Evolutionary conservation across 2,329 filamentous ascomycete genomes (phyloP), one percentile per base, ranked within the genome.

Genomic region (Bretziella fagacearum): DNA sequence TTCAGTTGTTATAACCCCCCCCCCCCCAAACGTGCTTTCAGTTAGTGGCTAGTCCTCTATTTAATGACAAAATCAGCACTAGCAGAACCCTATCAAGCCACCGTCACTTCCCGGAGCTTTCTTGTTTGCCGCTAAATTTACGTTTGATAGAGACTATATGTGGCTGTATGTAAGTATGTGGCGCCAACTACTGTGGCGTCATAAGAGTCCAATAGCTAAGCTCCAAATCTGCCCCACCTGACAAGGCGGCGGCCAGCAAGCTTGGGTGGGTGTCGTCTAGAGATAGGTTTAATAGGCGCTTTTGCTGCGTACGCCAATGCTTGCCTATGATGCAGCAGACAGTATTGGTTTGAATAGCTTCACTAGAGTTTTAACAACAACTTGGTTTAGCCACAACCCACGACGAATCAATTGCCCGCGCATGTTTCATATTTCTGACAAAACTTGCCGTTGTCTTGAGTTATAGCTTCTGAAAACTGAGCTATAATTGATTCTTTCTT

Each of bases 271-370:
- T 29, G 26, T 17, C 3, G n/a, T 8, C 27, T 8, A 18, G 18
- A 18, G 15, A 10, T 10, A 17, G 26, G 8, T 45, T 49, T 15
- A 39, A 33, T 35, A 20, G 39, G 39, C 25, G 22, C 20, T 20
- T 36, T 30, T 40, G 44, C 35, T 47, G 39, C 47, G 47, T 49
- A 49, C 41, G 47, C 43, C 47, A 45, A 49, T 49, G 20, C 40
- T 43, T 43, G 40, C 40, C 40, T 43, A 43, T 27, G 18, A 27
- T 40, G 23, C 26, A 10, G 20, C 10, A 22, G 35, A 10, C 4
- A 20, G 17, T 22, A 39, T n/a, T 33, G 25, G 8, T 30, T 11
- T 11, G 40, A 43, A 22, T 33, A 43, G 40, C 40, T 43, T 46
- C 32, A 37, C 7, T 40, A 26, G 33, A 37, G 20, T n/a, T 37